Percentiles rank a stretch among this genome's conserved stretches.
These are phyloP conservation scores for Candida bentonensis DNA, from an alignment of 805 yeast genomes.

Conservation along the genomic window DNA sequence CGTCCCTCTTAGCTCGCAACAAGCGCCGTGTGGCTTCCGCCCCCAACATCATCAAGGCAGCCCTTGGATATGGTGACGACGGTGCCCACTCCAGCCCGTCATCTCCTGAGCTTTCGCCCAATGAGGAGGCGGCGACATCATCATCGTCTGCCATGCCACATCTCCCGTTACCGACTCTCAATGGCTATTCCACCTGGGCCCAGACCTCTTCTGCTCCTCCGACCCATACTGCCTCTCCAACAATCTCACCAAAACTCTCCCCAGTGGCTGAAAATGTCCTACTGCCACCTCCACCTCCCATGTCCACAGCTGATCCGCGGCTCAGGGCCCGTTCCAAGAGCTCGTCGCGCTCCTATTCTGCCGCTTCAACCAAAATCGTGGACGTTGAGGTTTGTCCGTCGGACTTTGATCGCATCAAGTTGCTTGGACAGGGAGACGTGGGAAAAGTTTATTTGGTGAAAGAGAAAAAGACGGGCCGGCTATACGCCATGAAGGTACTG, in stretches of 20 bases:
- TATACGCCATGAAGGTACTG: constrained; percentile 87
- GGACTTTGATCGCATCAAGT: constrained; percentile 75
- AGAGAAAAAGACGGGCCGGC: constrained; percentile 57
- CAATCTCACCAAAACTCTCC: constrained; percentile 5
- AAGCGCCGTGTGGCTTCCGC: constrained; percentile 76
- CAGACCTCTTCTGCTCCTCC: constrained; percentile 1
- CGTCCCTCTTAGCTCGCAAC: constrained; percentile 12
- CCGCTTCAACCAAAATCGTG: constrained; percentile 57
- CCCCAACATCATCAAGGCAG: constrained; percentile 43
- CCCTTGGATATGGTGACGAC: constrained; percentile 7
- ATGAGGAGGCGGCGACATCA: constrained; percentile 8
- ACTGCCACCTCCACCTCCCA: constrained; percentile 3
- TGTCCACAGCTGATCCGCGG: constrained; percentile 12
- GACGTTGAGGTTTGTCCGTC: constrained; percentile 75
- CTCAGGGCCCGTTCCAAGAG: constrained; percentile 30
- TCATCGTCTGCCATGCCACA: not conserved
- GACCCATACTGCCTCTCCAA: constrained; percentile 5
- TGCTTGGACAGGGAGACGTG: constrained; percentile 96
- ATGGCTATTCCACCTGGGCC: constrained; percentile 1
- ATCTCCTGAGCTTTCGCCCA: not conserved
- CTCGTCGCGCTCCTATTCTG: constrained; percentile 51
- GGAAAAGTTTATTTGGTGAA: constrained; percentile 90
- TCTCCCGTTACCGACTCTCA: not conserved
- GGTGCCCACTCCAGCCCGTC: not conserved
- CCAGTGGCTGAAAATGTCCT: constrained; percentile 2